Percentiles rank a stretch among this genome's conserved stretches.
Evolutionary conservation across 108 stramenopile genomes (phyloP).

Genomic region (Skeletonema tropicum): DNA sequence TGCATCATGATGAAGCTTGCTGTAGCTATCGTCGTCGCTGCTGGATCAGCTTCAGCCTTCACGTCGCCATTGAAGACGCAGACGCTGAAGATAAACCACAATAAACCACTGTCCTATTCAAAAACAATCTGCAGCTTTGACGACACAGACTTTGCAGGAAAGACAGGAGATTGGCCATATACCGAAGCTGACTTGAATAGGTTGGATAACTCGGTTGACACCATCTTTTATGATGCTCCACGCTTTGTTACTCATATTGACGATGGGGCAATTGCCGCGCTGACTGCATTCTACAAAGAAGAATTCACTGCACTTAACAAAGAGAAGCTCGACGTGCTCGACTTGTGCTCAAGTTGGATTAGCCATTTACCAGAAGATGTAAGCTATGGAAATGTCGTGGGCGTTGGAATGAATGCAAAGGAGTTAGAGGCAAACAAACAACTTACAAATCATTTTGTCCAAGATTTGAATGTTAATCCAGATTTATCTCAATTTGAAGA

Average conservation of each 20-base stretch:
- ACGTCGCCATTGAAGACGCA: not conserved
- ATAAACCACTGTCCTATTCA: not conserved
- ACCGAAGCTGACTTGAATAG: constrained; percentile 61
- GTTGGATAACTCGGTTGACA: constrained; percentile 66
- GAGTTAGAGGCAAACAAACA: constrained; percentile 69
- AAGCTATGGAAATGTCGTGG: constrained; percentile 57
- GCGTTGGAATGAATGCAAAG: constrained; percentile 76
- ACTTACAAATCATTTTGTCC: constrained; percentile 61
- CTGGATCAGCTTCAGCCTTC: not conserved
- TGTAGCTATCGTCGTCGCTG: not conserved
- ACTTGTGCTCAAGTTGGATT: constrained; percentile 81
- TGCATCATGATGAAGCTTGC: not conserved
- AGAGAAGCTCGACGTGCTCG: constrained; percentile 59
- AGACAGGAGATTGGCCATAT: constrained; percentile 59
- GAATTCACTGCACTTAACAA: constrained; percentile 45
- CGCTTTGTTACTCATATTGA: constrained; percentile 84
- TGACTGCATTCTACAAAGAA: constrained; percentile 62
- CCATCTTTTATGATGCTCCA: constrained; percentile 65
- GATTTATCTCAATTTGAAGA: constrained; percentile 58
- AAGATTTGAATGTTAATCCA: constrained; percentile 69
- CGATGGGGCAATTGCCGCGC: constrained; percentile 60
- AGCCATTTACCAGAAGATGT: constrained; percentile 60
- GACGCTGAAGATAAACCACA: not conserved
- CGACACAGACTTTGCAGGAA: constrained; percentile 59
- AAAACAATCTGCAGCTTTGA: constrained; percentile 67